A percentile compares a stretch with the other conserved stretches of the same genome.
These are phyloP conservation scores for Cnidoscolus chayamansa DNA, from an alignment of 441 rosid genomes.

Conservation along the genomic window DNA sequence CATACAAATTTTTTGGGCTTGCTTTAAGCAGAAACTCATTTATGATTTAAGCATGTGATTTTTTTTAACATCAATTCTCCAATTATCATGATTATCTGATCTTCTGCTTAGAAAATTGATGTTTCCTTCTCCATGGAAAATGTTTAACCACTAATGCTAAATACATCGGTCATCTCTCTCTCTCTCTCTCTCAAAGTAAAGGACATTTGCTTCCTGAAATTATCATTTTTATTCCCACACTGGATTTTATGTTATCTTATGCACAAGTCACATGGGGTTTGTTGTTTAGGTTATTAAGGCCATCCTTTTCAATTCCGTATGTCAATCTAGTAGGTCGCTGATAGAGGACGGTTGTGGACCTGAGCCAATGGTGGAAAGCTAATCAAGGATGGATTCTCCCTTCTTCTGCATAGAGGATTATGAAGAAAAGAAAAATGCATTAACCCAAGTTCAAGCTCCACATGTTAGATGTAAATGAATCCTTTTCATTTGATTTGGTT, in stretches of 20 bases:
- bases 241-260: no score
- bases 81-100: background rate
- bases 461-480: conserved; percentile 21
- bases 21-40: background rate
- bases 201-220: no score
- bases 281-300: conserved; percentile 77
- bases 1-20: background rate
- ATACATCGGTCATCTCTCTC: background rate
- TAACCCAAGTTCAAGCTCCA: no score
- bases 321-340: conserved; percentile 48
- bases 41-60: background rate
- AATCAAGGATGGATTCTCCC: conserved; percentile 27
- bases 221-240: no score
- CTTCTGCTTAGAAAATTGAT: background rate
- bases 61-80: background rate
- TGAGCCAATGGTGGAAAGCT: conserved; percentile 92
- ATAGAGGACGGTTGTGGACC: conserved; percentile 54
- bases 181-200: background rate
- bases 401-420: background rate
- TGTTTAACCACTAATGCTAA: background rate
- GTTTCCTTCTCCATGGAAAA: background rate
- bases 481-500: background rate
- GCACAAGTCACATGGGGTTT: no score
- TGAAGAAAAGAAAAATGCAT: background rate
- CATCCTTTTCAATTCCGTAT: conserved; percentile 81